Base-by-base conservation (phyloP, 768 basidiomycete genomes). In the Trametes gibbosa region DNA sequence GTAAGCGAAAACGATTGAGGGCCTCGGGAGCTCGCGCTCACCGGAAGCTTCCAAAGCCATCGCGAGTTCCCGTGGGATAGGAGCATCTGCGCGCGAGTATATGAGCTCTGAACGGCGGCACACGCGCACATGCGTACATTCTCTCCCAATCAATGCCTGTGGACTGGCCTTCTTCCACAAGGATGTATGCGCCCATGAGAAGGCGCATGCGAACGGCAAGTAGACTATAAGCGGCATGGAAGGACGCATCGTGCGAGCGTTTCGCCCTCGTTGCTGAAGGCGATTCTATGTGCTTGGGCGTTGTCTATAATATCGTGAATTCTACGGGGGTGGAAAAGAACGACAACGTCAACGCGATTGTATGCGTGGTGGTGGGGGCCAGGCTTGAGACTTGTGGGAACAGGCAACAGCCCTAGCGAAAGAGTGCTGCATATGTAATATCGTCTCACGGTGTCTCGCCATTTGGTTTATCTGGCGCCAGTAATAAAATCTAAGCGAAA, bases 141-240 rank as follows among this genome's bases (percentile, higher is more conserved):
- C 24, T 21, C 29, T n/a, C 16, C 5, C 46, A 14, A 17, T 14
- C 16, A 17, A 1, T 14, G 8, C 37, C 14, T 23, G 55, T 14
- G 55, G 16, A 21, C n/a, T 23, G 3, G 29, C 16, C 32, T 32
- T 45, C 24, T 43, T 39, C 42, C 40, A 29, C 23, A 48, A 27
- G 8, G 56, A 46, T 25, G 43, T 42, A 39, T 58, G 56, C 21
- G 19, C 24, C 61, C 61, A 62, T 25, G 61, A 62, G n/a, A 57
- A 40, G 7, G 56, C 61, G 17, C 48, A n/a, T 27, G 56, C n/a
- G 2, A 50, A 34, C 12, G 56, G 52, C 24, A 57, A 16, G 29
- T 25, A 43, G 37, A 19, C 34, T 7, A 53, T 7, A n/a, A 62
- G 23, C 19, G 45, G 27, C 24, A 35, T 43, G 14, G 59, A 21